These are phyloP conservation scores for Pythium dissotocum DNA, from an alignment of 352 stramenopile species.

Conservation along the genomic window DNA sequence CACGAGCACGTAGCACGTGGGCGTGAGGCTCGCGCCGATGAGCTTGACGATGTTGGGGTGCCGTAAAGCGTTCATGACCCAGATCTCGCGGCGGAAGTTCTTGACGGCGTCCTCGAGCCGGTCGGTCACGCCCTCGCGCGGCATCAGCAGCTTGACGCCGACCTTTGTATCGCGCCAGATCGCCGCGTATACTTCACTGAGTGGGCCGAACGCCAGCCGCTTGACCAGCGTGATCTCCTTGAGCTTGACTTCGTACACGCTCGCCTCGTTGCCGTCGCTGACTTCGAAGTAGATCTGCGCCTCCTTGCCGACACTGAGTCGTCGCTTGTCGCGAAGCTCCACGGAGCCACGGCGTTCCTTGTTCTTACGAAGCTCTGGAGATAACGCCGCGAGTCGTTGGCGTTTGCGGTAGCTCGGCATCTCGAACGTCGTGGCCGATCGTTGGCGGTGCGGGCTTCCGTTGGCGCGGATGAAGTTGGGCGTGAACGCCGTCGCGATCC, in stretches of 20 bases:
- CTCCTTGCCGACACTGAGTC: constrained; percentile 58
- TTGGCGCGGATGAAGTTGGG: constrained; percentile 14
- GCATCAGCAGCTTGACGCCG: constrained; percentile 78
- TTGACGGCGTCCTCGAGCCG: constrained; percentile 71
- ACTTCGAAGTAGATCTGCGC: constrained; percentile 71
- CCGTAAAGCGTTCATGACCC: constrained; percentile 71
- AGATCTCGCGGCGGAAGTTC: constrained; percentile 82
- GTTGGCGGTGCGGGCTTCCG: not conserved
- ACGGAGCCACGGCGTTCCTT: constrained; percentile 66
- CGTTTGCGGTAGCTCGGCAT: constrained; percentile 58
- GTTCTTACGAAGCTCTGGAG: constrained; percentile 49
- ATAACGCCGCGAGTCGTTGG: constrained; percentile 53
- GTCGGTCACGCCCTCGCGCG: constrained; percentile 65
- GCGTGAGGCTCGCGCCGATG: constrained; percentile 73
- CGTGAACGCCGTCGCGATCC: constrained; percentile 15
- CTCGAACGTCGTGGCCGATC: constrained; percentile 52
- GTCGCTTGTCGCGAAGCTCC: constrained; percentile 53
- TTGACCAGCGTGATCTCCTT: constrained; percentile 76
- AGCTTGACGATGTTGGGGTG: constrained; percentile 79
- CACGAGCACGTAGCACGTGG: constrained; percentile 77
- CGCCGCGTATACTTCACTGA: constrained; percentile 77
- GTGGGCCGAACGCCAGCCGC: constrained; percentile 61
- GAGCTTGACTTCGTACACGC: constrained; percentile 81
- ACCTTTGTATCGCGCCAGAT: constrained; percentile 79
- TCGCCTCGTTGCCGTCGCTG: constrained; percentile 58